Percentiles rank a stretch among this genome's conserved stretches.
These are phyloP conservation scores for Halophytophthora polymorphica DNA, from an alignment of 352 stramenopile species.

Conservation along the genomic window DNA sequence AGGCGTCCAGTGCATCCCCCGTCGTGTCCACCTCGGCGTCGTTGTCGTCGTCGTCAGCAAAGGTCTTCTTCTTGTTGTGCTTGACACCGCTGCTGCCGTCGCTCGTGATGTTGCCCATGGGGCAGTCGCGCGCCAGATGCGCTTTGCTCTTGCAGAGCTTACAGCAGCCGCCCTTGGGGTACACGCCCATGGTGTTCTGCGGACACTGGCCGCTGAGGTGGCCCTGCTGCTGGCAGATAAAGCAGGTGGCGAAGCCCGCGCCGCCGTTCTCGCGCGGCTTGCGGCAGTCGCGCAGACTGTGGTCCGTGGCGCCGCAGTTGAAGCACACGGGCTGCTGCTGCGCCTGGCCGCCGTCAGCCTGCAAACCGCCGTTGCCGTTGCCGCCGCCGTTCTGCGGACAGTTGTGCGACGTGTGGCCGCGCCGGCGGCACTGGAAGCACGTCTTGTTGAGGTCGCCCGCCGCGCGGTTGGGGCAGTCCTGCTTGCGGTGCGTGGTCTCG, in stretches of 20 bases:
- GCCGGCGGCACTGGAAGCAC: slow-evolving; percentile 81
- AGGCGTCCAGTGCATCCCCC: slow-evolving; percentile 56
- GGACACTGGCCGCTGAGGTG: slow-evolving; percentile 87
- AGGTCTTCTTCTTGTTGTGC: slow-evolving; percentile 81
- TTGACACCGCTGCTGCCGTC: slow-evolving; percentile 53
- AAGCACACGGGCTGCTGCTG: slow-evolving; percentile 66
- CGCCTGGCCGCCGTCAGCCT: slow-evolving; percentile 12
- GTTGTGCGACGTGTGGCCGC: slow-evolving; percentile 81
- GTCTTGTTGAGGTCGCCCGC: slow-evolving; percentile 73
- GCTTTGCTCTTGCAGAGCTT: slow-evolving; percentile 83
- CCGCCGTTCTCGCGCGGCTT: slow-evolving; percentile 61
- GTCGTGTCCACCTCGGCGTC: slow-evolving; percentile 29
- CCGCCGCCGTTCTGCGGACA: slow-evolving; percentile 45
- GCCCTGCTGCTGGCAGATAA: slow-evolving; percentile 83
- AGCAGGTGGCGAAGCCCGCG: slow-evolving; percentile 79
- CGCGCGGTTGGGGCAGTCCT: slow-evolving; percentile 68
- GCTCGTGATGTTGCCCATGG: slow-evolving; percentile 57
- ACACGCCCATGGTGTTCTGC: slow-evolving; percentile 85
- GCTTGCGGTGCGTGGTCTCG: slow-evolving; percentile 66
- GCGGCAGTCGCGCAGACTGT: slow-evolving; percentile 72
- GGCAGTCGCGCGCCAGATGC: slow-evolving; percentile 85
- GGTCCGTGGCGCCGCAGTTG: slow-evolving; percentile 77
- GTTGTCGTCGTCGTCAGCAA: slow-evolving; percentile 56
- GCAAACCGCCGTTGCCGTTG: slow-evolving; percentile 16
- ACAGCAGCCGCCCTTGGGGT: slow-evolving; percentile 87